phyloP scores from a whole-genome alignment of 768 basidiomycete genomes.

The Leucosporidium yakuticum region DNA sequence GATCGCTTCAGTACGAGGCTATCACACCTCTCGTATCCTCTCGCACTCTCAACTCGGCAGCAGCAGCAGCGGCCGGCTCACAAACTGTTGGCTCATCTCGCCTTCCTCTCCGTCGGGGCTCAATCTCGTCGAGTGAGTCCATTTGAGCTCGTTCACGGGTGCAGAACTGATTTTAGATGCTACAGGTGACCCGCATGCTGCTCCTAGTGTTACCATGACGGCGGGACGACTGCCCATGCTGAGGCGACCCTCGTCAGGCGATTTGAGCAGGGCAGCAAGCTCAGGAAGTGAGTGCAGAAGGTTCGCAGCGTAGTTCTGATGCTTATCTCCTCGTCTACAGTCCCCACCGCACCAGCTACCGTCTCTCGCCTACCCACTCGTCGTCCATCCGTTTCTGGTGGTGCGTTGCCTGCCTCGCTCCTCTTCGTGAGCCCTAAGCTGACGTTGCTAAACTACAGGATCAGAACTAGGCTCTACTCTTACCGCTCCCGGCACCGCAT shows the following conservation, averaged over 20 bases:
- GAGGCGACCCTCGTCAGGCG: background rate
- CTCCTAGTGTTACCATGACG: constrained; percentile 13
- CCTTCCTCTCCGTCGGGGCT: constrained; percentile 16
- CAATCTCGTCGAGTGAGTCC: background rate
- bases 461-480: background rate
- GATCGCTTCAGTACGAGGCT: background rate
- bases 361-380: constrained; percentile 16
- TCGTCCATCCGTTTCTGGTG: constrained; percentile 16
- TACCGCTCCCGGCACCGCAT: background rate
- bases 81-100: constrained; percentile 26
- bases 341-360: background rate
- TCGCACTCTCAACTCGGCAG: constrained; percentile 8
- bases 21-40: constrained; percentile 24
- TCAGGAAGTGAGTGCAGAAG: background rate
- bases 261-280: background rate
- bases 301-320: too few species aligned
- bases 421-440: too few species aligned
- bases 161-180: background rate
- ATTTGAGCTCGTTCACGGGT: accelerated
- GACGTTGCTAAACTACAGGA: background rate
- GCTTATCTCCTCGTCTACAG: background rate
- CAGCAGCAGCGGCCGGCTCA: background rate
- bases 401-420: background rate
- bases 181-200: background rate
- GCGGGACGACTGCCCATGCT: constrained; percentile 19